Conservation (phyloP, 2,329 filamentous ascomycete species). For the Trichoderma sp. region DNA sequence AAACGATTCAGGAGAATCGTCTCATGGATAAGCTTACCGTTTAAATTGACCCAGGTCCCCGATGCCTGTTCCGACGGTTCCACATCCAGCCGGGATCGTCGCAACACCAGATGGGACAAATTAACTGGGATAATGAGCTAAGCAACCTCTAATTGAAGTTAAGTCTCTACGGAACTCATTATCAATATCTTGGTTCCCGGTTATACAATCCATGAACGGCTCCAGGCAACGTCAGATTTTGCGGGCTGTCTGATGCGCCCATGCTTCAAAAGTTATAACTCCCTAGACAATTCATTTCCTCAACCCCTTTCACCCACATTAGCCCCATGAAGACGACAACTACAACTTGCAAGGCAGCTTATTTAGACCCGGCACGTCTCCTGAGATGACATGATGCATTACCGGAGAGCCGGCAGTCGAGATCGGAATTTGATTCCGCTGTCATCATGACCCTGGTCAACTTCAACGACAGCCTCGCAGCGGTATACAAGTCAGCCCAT, state of each 20-base stretch:
- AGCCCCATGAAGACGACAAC: not conserved
- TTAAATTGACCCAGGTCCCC: not conserved
- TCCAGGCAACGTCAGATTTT: not conserved
- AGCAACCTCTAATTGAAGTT: not conserved
- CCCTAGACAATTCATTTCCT: not conserved
- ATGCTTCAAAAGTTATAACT: not conserved
- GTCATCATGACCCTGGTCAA: not conserved
- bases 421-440: not conserved
- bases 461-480: not conserved
- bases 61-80: not conserved
- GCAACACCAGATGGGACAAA: not conserved
- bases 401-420: not conserved
- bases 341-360: not conserved
- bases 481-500: not conserved
- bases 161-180: not conserved
- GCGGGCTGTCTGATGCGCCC: not conserved
- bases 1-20: not conserved
- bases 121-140: not conserved
- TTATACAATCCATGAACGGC: not conserved
- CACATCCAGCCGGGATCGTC: not conserved
- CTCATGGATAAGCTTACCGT: not conserved
- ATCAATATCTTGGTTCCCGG: not conserved
- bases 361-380: not conserved
- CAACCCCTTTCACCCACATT: not conserved
- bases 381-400: not conserved